Conservation (phyloP, 2,329 filamentous ascomycete genomes). For the Akanthomyces muscarius region DNA sequence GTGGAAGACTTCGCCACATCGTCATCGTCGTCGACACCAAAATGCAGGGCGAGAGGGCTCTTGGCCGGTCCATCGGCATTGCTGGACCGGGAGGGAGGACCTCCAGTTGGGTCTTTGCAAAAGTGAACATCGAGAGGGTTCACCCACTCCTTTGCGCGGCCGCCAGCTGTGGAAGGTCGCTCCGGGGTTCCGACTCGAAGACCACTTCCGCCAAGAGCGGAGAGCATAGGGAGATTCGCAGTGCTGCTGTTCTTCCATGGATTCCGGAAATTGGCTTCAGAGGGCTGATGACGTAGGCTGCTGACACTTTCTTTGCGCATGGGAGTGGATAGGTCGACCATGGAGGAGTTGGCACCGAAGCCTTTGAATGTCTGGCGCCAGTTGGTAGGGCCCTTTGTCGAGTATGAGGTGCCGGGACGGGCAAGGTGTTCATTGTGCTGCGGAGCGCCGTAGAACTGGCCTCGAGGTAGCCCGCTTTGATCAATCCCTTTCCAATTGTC, state of each 20-base stretch:
- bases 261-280: constrained; percentile 37
- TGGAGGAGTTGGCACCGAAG: constrained; percentile 38
- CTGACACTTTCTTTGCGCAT: constrained; percentile 27
- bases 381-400: constrained; percentile 26
- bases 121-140: constrained; percentile 49
- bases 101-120: constrained; percentile 26
- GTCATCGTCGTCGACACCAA: constrained; percentile 21
- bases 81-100: constrained; percentile 22
- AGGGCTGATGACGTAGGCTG: constrained; percentile 32
- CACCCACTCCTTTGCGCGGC: constrained; percentile 38
- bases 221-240: constrained; percentile 32
- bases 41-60: constrained; percentile 39
- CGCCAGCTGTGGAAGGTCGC: constrained; percentile 33
- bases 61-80: constrained; percentile 27
- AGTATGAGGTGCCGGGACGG: constrained; percentile 40
- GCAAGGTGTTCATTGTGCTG: constrained; percentile 32
- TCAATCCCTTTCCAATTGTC: background rate
- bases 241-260: constrained; percentile 35
- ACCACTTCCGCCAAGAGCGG: constrained; percentile 29
- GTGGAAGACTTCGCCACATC: constrained; percentile 21
- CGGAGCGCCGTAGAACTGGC: constrained; percentile 35
- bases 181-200: constrained; percentile 30
- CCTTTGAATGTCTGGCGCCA: constrained; percentile 36
- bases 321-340: constrained; percentile 39
- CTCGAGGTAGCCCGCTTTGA: constrained; percentile 24